A percentile compares a stretch with the other conserved stretches of the same genome.
phyloP scores from a whole-genome alignment of 768 basidiomycete species.

The Boletus speciosus region DNA sequence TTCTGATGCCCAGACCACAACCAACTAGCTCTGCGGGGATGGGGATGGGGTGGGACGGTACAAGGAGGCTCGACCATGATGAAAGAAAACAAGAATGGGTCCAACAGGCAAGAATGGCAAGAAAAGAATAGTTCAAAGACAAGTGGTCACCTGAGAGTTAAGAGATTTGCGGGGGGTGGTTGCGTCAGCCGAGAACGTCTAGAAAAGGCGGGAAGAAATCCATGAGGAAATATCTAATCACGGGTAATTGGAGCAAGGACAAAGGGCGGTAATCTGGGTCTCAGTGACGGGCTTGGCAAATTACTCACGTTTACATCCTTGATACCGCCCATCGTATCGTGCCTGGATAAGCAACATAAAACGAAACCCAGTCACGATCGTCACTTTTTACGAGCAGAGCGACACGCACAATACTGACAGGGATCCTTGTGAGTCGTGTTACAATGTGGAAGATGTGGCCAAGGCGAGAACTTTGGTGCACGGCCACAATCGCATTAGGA shows the following conservation, averaged over 20 bases:
- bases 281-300: constrained; percentile 20
- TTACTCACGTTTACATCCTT: constrained; percentile 33
- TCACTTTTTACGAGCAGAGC: not conserved
- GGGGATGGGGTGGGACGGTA: constrained; percentile 14
- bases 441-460: not conserved
- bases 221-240: constrained; percentile 11
- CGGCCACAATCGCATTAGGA: constrained; percentile 9
- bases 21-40: constrained; percentile 27
- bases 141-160: constrained; percentile 31
- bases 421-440: not conserved
- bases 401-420: constrained; percentile 10
- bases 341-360: constrained; percentile 1
- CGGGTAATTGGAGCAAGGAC: not conserved
- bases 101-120: not conserved
- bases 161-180: constrained; percentile 28
- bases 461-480: not conserved
- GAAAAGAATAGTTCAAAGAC: constrained; percentile 11
- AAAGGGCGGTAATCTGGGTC: constrained; percentile 6
- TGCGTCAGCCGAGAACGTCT: constrained; percentile 28
- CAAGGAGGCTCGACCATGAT: constrained; percentile 23
- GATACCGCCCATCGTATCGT: constrained; percentile 20
- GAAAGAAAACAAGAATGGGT: constrained; percentile 6
- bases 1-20: constrained; percentile 28
- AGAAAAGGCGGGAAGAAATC: constrained; percentile 22
- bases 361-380: not conserved